Evolutionary conservation across 345 rosid genomes (phyloP), one percentile per base, ranked within the genome.

Genomic region (Populus deltoides): DNA sequence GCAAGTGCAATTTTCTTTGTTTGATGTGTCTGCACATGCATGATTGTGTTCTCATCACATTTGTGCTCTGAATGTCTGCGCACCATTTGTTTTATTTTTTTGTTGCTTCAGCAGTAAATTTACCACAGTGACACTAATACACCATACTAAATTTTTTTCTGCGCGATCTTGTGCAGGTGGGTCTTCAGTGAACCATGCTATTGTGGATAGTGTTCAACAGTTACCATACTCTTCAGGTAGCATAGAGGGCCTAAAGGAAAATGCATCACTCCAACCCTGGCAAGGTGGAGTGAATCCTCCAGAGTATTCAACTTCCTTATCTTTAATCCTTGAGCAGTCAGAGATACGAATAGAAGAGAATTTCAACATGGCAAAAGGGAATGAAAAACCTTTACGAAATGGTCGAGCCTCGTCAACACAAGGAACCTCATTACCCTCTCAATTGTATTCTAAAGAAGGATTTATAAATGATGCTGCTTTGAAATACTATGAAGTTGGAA

Each of bases 341-440:
- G 7, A 39, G 33, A 15, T 38, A 35, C 24, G 67, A 27, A 39
- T 73, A 73, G 73, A 53, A 24, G 49, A 71, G 33, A 66, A 36
- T 36, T 3, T 8, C 22, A 55, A 41, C 15, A 61, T n/a, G 33
- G 65, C 16, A 33, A 18, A 36, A 66, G 49, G 8, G 16, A 25
- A 61, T 43, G 49, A 69, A 38, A 62, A 68, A 35, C 10, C 57
- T 39, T 20, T 63, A 36, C 76, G 63, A 61, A 49, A 62, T 80
- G 59, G 20, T 27, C 69, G 27, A 59, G 78, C 39, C 33, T 65
- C 69, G 24, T 24, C 27, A 22, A 3, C 35, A 36, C 57, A 51
- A 57, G 82, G 24, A 51, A 74, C 71, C 67, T n/a, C 61, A 39
- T 68, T 43, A 18, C 47, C 68, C 31, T n/a, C 63, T 22, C 33